Evolutionary conservation across 2,329 filamentous ascomycete genomes (phyloP).

Genomic region (Sodiomyces alkalinus): DNA sequence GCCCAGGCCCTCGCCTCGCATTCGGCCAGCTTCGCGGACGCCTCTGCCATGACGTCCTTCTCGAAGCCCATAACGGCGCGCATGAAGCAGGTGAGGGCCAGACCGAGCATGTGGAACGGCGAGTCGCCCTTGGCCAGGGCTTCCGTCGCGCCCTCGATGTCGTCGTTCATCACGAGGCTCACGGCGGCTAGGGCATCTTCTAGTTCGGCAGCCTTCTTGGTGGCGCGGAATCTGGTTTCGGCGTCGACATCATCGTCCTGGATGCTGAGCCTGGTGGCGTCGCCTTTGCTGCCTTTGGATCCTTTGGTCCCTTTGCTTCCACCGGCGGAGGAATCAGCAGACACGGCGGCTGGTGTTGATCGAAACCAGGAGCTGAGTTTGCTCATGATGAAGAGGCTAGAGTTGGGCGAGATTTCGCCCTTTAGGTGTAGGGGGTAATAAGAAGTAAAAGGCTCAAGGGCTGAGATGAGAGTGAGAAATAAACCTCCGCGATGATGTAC

Average conservation of each 20-base stretch:
- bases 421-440: not conserved
- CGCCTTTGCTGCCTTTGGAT: conserved; percentile 11
- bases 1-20: conserved; percentile 65
- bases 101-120: conserved; percentile 76
- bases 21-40: conserved; percentile 53
- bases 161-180: conserved; percentile 70
- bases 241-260: conserved; percentile 27
- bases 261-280: too few species aligned
- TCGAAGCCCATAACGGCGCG: conserved; percentile 80
- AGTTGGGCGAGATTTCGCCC: not conserved
- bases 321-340: too few species aligned
- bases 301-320: conserved; percentile 15
- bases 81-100: conserved; percentile 72
- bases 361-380: conserved; percentile 37
- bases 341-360: conserved; percentile 19
- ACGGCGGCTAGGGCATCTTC: conserved; percentile 48
- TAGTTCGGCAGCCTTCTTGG: conserved; percentile 30
- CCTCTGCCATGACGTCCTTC: conserved; percentile 78
- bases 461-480: too few species aligned
- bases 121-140: conserved; percentile 59
- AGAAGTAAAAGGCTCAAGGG: not conserved
- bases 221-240: not conserved
- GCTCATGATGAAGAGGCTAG: conserved; percentile 21
- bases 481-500: too few species aligned
- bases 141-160: conserved; percentile 70